phyloP scores from a whole-genome alignment of 257 asterid genomes.

The Handroanthus guayacan region DNA sequence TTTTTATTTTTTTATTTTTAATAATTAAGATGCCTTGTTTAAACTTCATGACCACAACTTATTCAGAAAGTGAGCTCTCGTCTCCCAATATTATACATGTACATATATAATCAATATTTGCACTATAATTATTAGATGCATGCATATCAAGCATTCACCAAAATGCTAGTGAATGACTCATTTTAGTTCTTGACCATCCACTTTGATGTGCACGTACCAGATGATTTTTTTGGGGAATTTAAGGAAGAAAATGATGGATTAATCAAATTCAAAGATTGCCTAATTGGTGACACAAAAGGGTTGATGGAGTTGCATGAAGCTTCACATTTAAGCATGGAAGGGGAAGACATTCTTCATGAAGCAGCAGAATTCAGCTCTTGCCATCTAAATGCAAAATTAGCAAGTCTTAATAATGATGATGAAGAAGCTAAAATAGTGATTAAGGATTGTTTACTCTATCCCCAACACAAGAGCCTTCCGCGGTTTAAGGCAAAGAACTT shows the following conservation, averaged over 20 bases:
- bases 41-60: too few relatives aligned
- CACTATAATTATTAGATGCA: too few relatives aligned
- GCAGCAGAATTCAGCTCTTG: conserved; percentile 18
- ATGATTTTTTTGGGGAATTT: background rate
- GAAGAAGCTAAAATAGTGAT: background rate
- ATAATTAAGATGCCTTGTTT: too few relatives aligned
- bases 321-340: conserved; percentile 33
- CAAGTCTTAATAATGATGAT: background rate
- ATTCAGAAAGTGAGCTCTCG: too few relatives aligned
- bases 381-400: background rate
- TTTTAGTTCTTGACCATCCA: too few relatives aligned
- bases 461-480: conserved; percentile 30
- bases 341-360: conserved; percentile 30
- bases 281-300: background rate
- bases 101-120: too few relatives aligned
- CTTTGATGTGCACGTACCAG: background rate
- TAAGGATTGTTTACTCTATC: background rate
- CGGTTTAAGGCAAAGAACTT: background rate
- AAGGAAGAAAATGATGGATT: background rate
- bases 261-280: background rate
- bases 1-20: too few relatives aligned
- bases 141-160: too few relatives aligned
- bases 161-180: too few relatives aligned
- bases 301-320: conserved; percentile 28
- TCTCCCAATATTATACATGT: too few relatives aligned